Conservation (phyloP, 176 grass and related monocot species). For the Musa itinerans region DNA sequence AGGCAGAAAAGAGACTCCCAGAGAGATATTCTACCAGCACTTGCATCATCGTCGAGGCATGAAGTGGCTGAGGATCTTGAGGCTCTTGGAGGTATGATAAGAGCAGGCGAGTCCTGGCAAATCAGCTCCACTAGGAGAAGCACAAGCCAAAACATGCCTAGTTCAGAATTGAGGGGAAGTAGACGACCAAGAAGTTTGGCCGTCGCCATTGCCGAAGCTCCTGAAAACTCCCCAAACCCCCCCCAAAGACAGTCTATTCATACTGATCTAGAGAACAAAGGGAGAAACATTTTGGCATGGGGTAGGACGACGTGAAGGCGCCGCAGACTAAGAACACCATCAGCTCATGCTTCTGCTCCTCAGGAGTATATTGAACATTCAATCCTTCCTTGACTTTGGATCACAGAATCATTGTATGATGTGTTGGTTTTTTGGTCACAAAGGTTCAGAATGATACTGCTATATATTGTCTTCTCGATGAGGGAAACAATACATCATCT, state of each 20-base stretch:
- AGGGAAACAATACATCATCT: no score
- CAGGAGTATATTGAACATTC: no score
- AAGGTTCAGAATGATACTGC: no score
- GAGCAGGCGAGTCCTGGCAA: slow-evolving; percentile 43
- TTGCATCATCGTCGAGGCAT: slow-evolving; percentile 57
- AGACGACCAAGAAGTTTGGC: slow-evolving; percentile 26
- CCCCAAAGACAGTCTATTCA: neutral
- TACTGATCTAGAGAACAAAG: neutral
- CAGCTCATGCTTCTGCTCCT: no score
- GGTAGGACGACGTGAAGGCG: slow-evolving; percentile 11
- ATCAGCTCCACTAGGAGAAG: slow-evolving; percentile 29
- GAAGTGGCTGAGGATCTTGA: slow-evolving; percentile 82
- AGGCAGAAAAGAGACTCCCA: slow-evolving; percentile 68
- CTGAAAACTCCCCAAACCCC: neutral
- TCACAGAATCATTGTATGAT: no score
- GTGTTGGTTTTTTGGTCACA: no score
- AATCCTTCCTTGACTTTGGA: no score
- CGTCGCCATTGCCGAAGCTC: neutral
- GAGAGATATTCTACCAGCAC: slow-evolving; percentile 59
- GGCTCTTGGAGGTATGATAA: slow-evolving; percentile 50
- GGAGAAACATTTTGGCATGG: neutral
- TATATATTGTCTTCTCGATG: no score
- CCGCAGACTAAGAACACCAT: slow-evolving; percentile 5
- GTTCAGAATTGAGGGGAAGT: slow-evolving; percentile 26
- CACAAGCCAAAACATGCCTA: slow-evolving; percentile 6